phyloP scores from a whole-genome alignment of 2,329 filamentous ascomycete species.

The Keithomyces neogunnii region DNA sequence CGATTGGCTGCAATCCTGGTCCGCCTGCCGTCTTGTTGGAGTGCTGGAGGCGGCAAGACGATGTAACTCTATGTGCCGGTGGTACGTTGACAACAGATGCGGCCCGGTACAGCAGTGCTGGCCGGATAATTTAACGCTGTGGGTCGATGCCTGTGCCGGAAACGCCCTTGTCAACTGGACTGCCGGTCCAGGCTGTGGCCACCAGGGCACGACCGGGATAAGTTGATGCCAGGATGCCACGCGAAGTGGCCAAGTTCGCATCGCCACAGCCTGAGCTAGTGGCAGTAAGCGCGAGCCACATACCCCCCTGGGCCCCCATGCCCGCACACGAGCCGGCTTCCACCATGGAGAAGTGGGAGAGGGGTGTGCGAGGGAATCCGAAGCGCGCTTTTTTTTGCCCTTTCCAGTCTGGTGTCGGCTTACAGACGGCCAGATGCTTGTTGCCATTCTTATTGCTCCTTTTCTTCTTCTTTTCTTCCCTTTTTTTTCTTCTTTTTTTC shows the following conservation, averaged over 20 bases:
- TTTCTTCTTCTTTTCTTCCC: too few relatives aligned
- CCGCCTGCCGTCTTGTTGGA: background rate
- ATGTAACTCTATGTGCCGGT: slow-evolving; percentile 8
- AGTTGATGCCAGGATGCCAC: background rate
- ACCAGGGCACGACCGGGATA: background rate
- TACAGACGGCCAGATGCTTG: background rate
- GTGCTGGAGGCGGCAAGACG: background rate
- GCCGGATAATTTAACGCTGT: slow-evolving; percentile 2
- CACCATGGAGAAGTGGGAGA: background rate
- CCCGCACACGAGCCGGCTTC: background rate
- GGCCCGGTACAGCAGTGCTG: slow-evolving; percentile 5
- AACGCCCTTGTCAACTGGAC: background rate
- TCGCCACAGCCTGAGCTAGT: background rate
- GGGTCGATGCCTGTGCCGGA: background rate
- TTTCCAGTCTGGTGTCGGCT: background rate
- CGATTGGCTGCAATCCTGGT: background rate
- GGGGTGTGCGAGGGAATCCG: background rate
- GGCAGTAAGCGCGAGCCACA: background rate
- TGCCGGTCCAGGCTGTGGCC: background rate
- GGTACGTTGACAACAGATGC: slow-evolving; percentile 6
- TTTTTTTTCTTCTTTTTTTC: too few relatives aligned
- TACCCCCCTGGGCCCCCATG: background rate
- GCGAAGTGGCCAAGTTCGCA: background rate
- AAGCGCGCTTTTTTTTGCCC: background rate
- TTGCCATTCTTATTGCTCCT: background rate